Base-by-base conservation (phyloP, 1,139 yeast genomes). In the Yamadazyma mexicana region DNA sequence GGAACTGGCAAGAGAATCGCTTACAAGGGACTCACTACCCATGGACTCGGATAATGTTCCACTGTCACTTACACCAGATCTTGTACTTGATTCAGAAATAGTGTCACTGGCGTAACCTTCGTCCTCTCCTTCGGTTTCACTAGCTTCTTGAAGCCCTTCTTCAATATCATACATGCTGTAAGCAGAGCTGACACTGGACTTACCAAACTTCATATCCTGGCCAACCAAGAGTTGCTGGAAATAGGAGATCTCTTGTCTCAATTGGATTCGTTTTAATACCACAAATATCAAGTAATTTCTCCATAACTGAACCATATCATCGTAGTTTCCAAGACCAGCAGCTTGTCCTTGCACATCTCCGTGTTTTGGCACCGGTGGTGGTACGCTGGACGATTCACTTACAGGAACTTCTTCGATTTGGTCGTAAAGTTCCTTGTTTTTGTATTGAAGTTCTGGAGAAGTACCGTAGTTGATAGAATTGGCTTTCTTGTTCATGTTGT, bases 191-290 rank as follows among this genome's bases (percentile, higher is more conserved):
- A 40, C 24, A 33, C 49, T 45, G 17, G 33, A 17, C 18, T 43
- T 38, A 16, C 44, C 33, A 7, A 46, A 12, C 27, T 40, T 39
- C 24, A 35, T 23, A n/a, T 46, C 58, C 35, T 50, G 55, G 16
- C 44, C 49, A 2, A 50, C 54, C 33, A 56, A 30, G 40, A 66
- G 60, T 3, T 58, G 40, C 45, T 67, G 72, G 54, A 62, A 72
- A 43, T 60, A 48, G 31, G 49, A 54, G 39, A 72, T 70, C 46
- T 72, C 77, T 45, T 69, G 75, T 37, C 77, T 59, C 39, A 72
- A 56, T 42, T 61, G 63, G 30, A 72, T 69, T 33, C 77, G 48
- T 45, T 64, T 69, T 35, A 56, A 54, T 11, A 70, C 45, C n/a
- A 71, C 76, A 33, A 55, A 56, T 23, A 55, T 42, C 40, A 72